phyloP scores from a whole-genome alignment of 2,329 filamentous ascomycete species.

The Aulographum hederae region DNA sequence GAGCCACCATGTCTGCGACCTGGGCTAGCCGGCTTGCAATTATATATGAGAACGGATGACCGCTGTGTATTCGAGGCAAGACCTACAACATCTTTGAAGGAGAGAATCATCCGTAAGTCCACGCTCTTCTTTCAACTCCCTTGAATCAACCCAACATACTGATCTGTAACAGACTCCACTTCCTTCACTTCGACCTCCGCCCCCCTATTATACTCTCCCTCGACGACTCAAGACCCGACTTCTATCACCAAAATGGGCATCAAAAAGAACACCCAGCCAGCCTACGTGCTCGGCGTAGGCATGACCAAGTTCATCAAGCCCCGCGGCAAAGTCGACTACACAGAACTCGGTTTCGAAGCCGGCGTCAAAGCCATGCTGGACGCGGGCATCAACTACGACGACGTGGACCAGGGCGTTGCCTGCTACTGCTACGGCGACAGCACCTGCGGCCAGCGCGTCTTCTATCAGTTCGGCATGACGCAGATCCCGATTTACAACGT shows the following conservation, averaged over 20 bases:
- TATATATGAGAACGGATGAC: too few species aligned
- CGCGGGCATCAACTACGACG: conserved; percentile 88
- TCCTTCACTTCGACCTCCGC: too few species aligned
- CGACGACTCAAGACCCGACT: too few species aligned
- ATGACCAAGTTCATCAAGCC: conserved; percentile 99
- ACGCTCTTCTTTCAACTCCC: too few species aligned
- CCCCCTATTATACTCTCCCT: too few species aligned
- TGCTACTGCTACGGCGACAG: conserved; percentile 97
- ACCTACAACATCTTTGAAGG: too few species aligned
- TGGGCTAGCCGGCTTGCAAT: too few species aligned
- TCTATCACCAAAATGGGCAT: conserved; percentile 24
- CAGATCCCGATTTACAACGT: conserved; percentile 93
- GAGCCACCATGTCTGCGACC: too few species aligned
- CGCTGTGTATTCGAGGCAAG: too few species aligned
- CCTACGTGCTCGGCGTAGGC: conserved; percentile 90
- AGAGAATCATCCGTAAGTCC: too few species aligned
- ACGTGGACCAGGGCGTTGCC: conserved; percentile 86
- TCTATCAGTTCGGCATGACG: conserved; percentile 98
- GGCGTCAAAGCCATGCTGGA: conserved; percentile 70
- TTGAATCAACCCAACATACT: too few species aligned
- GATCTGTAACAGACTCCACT: too few species aligned
- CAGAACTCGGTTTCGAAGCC: conserved; percentile 83
- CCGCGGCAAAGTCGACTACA: conserved; percentile 83
- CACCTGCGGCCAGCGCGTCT: conserved; percentile 87
- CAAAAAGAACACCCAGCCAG: conserved; percentile 30